Base-by-base conservation (phyloP, 108 stramenopile species). In the Skeletonema grethae region DNA sequence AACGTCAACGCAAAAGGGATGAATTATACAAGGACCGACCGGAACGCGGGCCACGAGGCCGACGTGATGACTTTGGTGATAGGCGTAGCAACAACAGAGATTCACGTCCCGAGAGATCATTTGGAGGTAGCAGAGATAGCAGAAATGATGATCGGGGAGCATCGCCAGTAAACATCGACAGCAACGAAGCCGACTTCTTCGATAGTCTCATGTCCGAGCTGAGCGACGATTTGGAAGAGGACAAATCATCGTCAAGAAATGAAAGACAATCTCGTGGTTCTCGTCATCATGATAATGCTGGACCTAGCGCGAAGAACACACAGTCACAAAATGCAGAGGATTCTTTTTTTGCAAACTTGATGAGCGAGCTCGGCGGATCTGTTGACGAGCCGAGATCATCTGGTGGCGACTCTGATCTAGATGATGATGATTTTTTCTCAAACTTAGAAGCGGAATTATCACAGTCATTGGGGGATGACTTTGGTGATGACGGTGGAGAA, bases 341-440 rank as follows among this genome's bases (percentile, higher is more conserved):
- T 35, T 73, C 70, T 22, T 84, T 84, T 77, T 87, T 84, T 41
- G 77, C 70, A 25, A 82, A 82, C 39, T 76, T 86, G 11, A 84
- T 86, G 85, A 67, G 67, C 30, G 85, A 86, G 35, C 74, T 86
- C 3, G 81, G 77, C 35, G 73, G 61, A 13, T 65, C 71, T 12
- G 53, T 78, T n/a, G 66, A 78, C 16, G 13, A 56, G 32, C 53
- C 70, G 16, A 31, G 28, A 32, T 72, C 74, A 20, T 64, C 62
- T 55, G 28, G 57, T 72, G 22, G 61, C 7, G 31, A 31, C 53
- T 31, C 48, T 31, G 68, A 73, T 10, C 72, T 46, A 18, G 77
- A 76, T 60, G 91, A 92, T 16, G 86, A 90, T 63, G 90, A 90
- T 77, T 93, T 93, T 64, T 93, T 93, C 72, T 70, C 85, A 6